A percentile compares a stretch with the other conserved stretches of the same genome.
Conservation (phyloP, 148 eudicot species). For the Dysphania ambrosioides region DNA sequence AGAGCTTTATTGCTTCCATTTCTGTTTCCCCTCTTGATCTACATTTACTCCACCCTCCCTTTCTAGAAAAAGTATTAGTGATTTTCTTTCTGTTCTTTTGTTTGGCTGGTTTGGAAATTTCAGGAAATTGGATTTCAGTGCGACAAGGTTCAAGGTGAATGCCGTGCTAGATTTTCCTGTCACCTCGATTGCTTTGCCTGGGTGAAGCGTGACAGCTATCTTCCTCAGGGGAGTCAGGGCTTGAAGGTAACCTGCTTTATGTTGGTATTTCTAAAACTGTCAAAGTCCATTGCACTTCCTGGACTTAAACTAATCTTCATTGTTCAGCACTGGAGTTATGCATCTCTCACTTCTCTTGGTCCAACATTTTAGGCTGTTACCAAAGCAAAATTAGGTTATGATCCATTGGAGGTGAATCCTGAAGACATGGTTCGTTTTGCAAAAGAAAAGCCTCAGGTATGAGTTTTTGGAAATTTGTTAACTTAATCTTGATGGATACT, state of each 20-base stretch:
- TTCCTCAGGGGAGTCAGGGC: slow-evolving; percentile 99
- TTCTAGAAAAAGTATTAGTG: neutral
- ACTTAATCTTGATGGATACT: neutral
- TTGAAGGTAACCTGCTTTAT: slow-evolving; percentile 59
- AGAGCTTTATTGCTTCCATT: neutral
- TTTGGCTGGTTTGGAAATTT: slow-evolving; percentile 23
- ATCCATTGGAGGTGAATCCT: slow-evolving; percentile 97
- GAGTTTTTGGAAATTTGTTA: slow-evolving; percentile 10
- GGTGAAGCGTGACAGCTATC: slow-evolving; percentile 99
- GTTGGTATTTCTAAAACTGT: neutral
- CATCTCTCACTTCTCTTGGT: slow-evolving; percentile 14
- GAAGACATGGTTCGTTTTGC: slow-evolving; percentile 99
- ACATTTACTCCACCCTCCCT: neutral
- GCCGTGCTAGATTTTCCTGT: slow-evolving; percentile 98
- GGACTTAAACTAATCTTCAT: neutral
- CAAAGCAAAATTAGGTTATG: slow-evolving; percentile 93
- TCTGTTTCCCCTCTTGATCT: neutral
- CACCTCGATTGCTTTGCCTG: slow-evolving; percentile 99
- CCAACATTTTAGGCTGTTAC: slow-evolving; percentile 73
- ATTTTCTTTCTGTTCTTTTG: slow-evolving; percentile 24
- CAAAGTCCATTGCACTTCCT: neutral
- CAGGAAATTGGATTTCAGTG: slow-evolving; percentile 95
- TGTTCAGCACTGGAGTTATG: neutral
- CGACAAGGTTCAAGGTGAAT: slow-evolving; percentile 95
- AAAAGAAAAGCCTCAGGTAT: slow-evolving; percentile 89